phyloP scores from a whole-genome alignment of 2,329 filamentous ascomycete species.

The Sarocladiaceae sp. region DNA sequence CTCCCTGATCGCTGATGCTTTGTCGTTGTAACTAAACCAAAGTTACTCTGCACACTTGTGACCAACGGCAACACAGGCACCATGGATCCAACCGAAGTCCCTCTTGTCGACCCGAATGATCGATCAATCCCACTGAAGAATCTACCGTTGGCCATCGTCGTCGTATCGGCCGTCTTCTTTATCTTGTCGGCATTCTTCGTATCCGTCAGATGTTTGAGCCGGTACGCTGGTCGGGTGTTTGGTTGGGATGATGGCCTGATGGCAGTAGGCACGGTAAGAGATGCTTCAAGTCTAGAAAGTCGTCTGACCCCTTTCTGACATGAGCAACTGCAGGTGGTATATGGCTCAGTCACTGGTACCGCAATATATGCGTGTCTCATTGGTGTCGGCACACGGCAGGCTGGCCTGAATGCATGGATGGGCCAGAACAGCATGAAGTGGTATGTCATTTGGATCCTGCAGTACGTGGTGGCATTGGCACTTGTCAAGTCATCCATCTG shows the following conservation, averaged over 20 bases:
- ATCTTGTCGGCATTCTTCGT: neutral
- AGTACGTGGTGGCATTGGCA: slow-evolving; percentile 19
- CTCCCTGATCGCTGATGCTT: too few relatives aligned
- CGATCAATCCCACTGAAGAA: neutral
- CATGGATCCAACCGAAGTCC: neutral
- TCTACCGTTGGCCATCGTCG: slow-evolving; percentile 3
- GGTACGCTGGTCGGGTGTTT: neutral
- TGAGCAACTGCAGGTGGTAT: slow-evolving; percentile 3
- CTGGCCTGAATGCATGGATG: slow-evolving; percentile 19
- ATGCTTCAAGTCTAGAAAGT: slow-evolving; percentile 20
- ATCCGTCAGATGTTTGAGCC: neutral
- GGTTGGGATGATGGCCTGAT: slow-evolving; percentile 10
- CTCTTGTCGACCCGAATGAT: slow-evolving; percentile 1
- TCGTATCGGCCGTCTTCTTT: neutral
- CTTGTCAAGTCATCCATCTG: slow-evolving; percentile 23
- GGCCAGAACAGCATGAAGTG: slow-evolving; percentile 15
- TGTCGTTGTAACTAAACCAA: neutral
- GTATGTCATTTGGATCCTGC: slow-evolving; percentile 22
- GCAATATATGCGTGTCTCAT: slow-evolving; percentile 11
- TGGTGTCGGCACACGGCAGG: slow-evolving; percentile 19
- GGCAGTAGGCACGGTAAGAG: neutral
- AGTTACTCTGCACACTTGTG: neutral
- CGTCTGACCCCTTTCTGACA: too few relatives aligned
- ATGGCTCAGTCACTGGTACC: slow-evolving; percentile 2
- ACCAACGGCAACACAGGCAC: neutral